Evolutionary conservation across 345 rosid species (phyloP), one percentile per base, ranked within the genome.

Genomic region (Moringa oleifera): DNA sequence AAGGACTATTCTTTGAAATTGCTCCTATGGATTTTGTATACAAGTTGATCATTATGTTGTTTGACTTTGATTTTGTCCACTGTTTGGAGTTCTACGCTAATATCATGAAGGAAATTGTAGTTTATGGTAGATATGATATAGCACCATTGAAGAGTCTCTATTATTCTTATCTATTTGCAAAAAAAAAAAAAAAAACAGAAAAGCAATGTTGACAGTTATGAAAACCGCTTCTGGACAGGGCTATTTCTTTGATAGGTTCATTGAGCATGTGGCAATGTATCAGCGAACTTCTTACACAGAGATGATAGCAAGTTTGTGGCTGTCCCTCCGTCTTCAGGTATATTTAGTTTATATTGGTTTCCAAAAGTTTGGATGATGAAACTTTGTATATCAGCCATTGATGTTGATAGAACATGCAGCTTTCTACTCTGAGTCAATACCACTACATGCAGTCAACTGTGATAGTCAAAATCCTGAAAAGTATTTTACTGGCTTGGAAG

Each of bases 281-380:
- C 96, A 87, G 62, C 73, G 80, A 77, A 93, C 98, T 65, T 87
- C 94, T 20, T 85, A 77, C 77, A 79, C 96, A 0, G 98, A 90
- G 80, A 72, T 73, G 53, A 80, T 70, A 65, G 94, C 94, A 36
- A 89, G 94, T 76, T 84, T 93, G 76, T 93, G 97, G 98, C 97
- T 93, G 75, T 87, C 98, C 61, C 69, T 93, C 70, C 98, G 90
- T 68, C 98, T 93, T 68, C 97, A 93, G 97, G 98, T 89, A 84
- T 58, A 49, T 61, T 53, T 51, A 2, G 22, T 18, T 13, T 18
- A 11, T 28, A 28, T 28, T 28, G 3, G 33, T 28, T 28, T 3
- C 33, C 5, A 11, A 41, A 41, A 7, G 47, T 9, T 41, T 4
- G 13, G 13, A 41, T 16, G 13, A 1, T 41, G 17, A 41, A 28